phyloP scores from a whole-genome alignment of 2,329 filamentous ascomycete species.

The Aphanocladium album region DNA sequence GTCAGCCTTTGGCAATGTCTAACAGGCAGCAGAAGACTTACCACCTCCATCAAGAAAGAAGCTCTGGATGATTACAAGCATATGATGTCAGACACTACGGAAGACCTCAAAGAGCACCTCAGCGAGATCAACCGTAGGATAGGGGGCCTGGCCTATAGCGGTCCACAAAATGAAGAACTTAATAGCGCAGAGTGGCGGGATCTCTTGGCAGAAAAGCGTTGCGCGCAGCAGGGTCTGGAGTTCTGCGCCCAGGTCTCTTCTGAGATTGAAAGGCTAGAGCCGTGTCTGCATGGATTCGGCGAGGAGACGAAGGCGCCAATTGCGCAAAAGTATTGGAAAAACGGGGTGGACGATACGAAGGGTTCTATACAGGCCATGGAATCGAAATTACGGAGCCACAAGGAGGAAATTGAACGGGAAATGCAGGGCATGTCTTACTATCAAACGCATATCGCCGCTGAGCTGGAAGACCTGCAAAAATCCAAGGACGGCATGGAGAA shows the following conservation, averaged over 20 bases:
- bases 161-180: neutral
- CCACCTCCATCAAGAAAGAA: slow-evolving; percentile 10
- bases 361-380: neutral
- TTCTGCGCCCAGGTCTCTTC: slow-evolving; percentile 21
- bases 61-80: slow-evolving; percentile 15
- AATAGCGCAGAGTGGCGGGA: slow-evolving; percentile 15
- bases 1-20: neutral
- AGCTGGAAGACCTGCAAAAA: neutral
- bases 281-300: neutral
- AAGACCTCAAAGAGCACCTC: slow-evolving; percentile 14
- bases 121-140: slow-evolving; percentile 10
- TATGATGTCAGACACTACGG: slow-evolving; percentile 8
- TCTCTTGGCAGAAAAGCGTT: slow-evolving; percentile 21
- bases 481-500: neutral
- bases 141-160: neutral
- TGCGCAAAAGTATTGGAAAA: neutral
- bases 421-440: neutral
- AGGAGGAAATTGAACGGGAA: neutral
- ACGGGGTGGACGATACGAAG: neutral
- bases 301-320: neutral
- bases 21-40: neutral
- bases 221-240: slow-evolving; percentile 19
- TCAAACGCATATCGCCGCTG: neutral
- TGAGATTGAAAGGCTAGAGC: slow-evolving; percentile 18
- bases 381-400: neutral